These are phyloP conservation scores for Aspergillus hancockii DNA, from an alignment of 495 filamentous ascomycete species.

Conservation along the genomic window DNA sequence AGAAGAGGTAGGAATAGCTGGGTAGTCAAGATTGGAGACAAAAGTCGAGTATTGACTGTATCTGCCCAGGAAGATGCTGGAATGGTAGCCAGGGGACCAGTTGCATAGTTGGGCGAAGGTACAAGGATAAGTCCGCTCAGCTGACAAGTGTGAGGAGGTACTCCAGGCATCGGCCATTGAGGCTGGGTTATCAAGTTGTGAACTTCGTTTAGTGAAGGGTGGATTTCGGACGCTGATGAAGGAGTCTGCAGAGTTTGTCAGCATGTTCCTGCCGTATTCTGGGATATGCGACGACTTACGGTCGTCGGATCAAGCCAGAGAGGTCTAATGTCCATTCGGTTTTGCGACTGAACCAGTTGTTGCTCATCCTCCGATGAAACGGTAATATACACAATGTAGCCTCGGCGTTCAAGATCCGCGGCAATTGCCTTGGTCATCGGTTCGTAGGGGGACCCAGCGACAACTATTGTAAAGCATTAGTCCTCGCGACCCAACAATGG, in stretches of 20 bases:
- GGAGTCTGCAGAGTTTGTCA: conserved; percentile 45
- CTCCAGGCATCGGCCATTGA: conserved; percentile 68
- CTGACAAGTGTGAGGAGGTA: conserved; percentile 70
- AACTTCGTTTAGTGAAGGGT: conserved; percentile 53
- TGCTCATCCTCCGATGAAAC: conserved; percentile 82
- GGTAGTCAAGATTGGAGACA: conserved; percentile 83
- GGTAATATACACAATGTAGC: conserved; percentile 91
- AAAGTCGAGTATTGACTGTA: conserved; percentile 84
- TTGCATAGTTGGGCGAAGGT: conserved; percentile 58
- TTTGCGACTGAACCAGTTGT: conserved; percentile 69
- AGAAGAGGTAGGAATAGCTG: conserved; percentile 86
- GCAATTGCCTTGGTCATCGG: conserved; percentile 79
- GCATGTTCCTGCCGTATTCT: not conserved
- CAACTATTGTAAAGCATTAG: conserved; percentile 47
- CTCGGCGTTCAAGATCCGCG: conserved; percentile 82
- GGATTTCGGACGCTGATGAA: conserved; percentile 55
- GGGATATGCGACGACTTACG: conserved; percentile 23
- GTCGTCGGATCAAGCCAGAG: conserved; percentile 78
- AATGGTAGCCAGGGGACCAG: conserved; percentile 79
- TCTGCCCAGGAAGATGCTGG: conserved; percentile 82
- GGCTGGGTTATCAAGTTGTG: conserved; percentile 65
- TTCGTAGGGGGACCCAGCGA: conserved; percentile 79
- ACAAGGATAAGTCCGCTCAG: conserved; percentile 79
- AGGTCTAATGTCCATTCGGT: conserved; percentile 76
- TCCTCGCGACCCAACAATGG: not conserved